Evolutionary conservation across 257 asterid species (phyloP), one percentile per base, ranked within the genome.

Genomic region (Nicotiana knightiana): DNA sequence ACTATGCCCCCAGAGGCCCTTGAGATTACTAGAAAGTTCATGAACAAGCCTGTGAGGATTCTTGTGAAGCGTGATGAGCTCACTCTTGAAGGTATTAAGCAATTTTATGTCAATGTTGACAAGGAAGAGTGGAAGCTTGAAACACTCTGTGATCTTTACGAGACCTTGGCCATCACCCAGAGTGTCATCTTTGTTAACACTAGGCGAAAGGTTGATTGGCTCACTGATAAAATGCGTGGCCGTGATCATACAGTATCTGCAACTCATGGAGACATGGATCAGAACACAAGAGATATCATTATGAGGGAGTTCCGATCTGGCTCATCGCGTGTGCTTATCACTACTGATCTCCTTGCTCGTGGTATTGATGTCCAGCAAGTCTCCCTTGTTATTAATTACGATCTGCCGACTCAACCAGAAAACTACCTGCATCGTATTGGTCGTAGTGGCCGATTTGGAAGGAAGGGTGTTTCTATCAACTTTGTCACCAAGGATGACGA

Each of bases 261-360:
- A 73, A 73, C 79, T 86, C 88, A 91, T 89, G 90, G 92, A 39
- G 93, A 90, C 88, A 90, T 90, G 93, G 93, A 90, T 86, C 93
- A 90, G 83, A 90, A 90, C 78, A 89, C 92, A 0, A 84, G 93
- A 77, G 93, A 90, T 35, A 87, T 75, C 79, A 75, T 75, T 28
- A 75, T 75, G 79, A 48, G 79, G 63, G 79, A 75, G 79, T 75
- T 73, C 63, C 63, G 79, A 15, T 75, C 79, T 75, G 63, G 79
- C 17, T 75, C 79, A 75, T 75, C 79, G 51, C 79, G 79, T 51
- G 79, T 75, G 79, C 79, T 75, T 15, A 75, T 75, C 26, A 75
- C 79, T 3, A 75, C 79, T 1, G 79, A 75, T 75, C 79, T 75
- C 63, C 63, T 75, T 8, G 79, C 79, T 26, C 79, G 79, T 90